phyloP scores from a whole-genome alignment of 2,329 filamentous ascomycete species.

The Ciborinia camelliae region DNA sequence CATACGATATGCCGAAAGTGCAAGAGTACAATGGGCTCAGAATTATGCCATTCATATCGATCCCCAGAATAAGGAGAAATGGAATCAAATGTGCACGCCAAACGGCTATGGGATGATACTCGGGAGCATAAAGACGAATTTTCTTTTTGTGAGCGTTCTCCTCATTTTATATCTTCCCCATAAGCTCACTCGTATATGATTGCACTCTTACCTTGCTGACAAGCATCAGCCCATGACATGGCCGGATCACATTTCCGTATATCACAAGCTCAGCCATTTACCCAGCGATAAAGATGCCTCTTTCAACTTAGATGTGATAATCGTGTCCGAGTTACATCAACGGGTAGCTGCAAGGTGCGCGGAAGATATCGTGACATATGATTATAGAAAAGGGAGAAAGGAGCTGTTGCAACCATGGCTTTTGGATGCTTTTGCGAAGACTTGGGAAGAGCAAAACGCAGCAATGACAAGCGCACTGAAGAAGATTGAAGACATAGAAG shows the following conservation, averaged over 20 bases:
- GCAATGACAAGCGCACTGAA: conserved; percentile 51
- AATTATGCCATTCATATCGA: conserved; percentile 65
- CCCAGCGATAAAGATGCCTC: conserved; percentile 40
- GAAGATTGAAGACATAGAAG: conserved; percentile 62
- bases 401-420: conserved; percentile 57
- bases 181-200: background rate
- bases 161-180: conserved; percentile 1
- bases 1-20: conserved; percentile 77
- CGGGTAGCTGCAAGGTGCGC: conserved; percentile 69
- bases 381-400: conserved; percentile 61
- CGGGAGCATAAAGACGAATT: conserved; percentile 75
- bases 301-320: conserved; percentile 57
- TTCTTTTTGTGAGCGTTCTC: conserved; percentile 69
- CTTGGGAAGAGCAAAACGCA: conserved; percentile 59
- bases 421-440: conserved; percentile 55
- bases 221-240: conserved; percentile 65
- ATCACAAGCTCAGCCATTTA: conserved; percentile 64
- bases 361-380: conserved; percentile 78
- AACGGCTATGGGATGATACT: conserved; percentile 70
- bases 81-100: conserved; percentile 67
- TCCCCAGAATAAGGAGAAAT: conserved; percentile 57
- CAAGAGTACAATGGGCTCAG: conserved; percentile 72
- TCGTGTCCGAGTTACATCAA: conserved; percentile 73
- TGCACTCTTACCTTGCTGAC: background rate
- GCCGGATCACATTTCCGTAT: conserved; percentile 78